Conservation (phyloP, 2,329 filamentous ascomycete genomes). For the Alternaria ethzedia region DNA sequence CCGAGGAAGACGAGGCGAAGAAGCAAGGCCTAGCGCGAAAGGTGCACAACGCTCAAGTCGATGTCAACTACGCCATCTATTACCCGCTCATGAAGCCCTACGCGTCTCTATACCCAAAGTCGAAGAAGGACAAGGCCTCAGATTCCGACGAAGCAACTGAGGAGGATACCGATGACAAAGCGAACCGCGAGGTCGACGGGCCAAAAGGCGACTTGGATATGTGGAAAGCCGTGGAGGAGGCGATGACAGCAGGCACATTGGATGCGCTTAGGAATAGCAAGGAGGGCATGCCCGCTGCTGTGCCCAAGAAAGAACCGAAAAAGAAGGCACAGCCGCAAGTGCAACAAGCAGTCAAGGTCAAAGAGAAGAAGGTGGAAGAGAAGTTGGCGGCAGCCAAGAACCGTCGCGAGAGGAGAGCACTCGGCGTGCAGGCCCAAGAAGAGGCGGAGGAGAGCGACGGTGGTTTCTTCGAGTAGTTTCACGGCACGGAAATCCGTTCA, state of each 20-base stretch:
- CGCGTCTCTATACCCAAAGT: conserved; percentile 61
- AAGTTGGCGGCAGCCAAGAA: conserved; percentile 21
- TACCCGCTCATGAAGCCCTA: conserved; percentile 76
- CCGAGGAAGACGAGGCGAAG: conserved; percentile 58
- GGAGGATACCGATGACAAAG: conserved; percentile 35
- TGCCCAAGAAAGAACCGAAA: conserved; percentile 30
- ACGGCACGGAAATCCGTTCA: conserved; percentile 4
- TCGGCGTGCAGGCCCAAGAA: conserved; percentile 25
- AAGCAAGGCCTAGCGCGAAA: conserved; percentile 61
- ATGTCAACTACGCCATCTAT: conserved; percentile 76
- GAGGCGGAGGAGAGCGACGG: conserved; percentile 46
- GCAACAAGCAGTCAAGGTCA: conserved; percentile 14
- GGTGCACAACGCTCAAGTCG: conserved; percentile 73
- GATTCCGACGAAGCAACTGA: conserved; percentile 28
- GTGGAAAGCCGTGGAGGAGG: conserved; percentile 71
- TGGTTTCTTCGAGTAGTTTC: conserved; percentile 47
- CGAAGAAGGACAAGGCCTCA: conserved; percentile 28
- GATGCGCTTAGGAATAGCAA: conserved; percentile 63
- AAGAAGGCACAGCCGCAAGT: conserved; percentile 19
- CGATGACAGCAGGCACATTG: conserved; percentile 65
- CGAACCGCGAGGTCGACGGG: conserved; percentile 46
- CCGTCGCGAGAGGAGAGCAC: conserved; percentile 27
- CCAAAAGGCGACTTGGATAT: conserved; percentile 62
- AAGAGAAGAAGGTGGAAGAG: conserved; percentile 22
- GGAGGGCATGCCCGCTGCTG: conserved; percentile 26